Percentiles rank a stretch among this genome's conserved stretches.
Conservation (phyloP, 768 basidiomycete species). For the Kwoniella botswanensis region DNA sequence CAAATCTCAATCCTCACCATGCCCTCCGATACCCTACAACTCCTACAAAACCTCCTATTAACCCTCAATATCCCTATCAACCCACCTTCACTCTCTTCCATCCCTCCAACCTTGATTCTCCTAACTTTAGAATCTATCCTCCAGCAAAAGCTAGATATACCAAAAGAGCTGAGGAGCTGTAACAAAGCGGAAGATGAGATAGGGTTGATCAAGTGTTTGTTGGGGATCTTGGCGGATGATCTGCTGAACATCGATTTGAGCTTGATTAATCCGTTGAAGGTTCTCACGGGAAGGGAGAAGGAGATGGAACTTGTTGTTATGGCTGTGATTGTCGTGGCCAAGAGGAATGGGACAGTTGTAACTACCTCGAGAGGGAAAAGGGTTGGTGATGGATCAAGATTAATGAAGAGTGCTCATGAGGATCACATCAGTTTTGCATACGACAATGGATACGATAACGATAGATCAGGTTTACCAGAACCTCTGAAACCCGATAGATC, state of each 20-base stretch:
- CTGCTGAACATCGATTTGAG: slow-evolving; percentile 34
- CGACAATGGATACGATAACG: background rate
- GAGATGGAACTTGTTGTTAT: slow-evolving; percentile 35
- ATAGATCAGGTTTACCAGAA: background rate
- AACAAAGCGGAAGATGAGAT: slow-evolving; percentile 25
- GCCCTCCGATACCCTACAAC: slow-evolving; percentile 25
- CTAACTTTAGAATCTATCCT: slow-evolving; percentile 27
- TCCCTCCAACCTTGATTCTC: slow-evolving; percentile 29
- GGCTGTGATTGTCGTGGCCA: slow-evolving; percentile 36
- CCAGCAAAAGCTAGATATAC: slow-evolving; percentile 17
- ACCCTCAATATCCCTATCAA: slow-evolving; percentile 28
- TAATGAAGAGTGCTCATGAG: no score
- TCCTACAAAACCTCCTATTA: slow-evolving; percentile 22
- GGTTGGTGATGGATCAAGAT: background rate
- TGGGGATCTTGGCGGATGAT: slow-evolving; percentile 37
- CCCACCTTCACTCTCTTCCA: slow-evolving; percentile 21
- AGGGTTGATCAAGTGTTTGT: slow-evolving; percentile 27
- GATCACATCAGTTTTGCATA: background rate
- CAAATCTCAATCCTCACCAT: background rate
- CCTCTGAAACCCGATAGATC: slow-evolving; percentile 17
- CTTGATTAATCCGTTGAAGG: slow-evolving; percentile 23
- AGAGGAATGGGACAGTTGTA: slow-evolving; percentile 20
- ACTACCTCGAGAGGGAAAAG: background rate
- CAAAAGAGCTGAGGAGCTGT: slow-evolving; percentile 16
- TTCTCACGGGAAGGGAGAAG: slow-evolving; percentile 23